Evolutionary conservation across 2,329 filamentous ascomycete genomes (phyloP).

Genomic region (Colletotrichum sp.): DNA sequence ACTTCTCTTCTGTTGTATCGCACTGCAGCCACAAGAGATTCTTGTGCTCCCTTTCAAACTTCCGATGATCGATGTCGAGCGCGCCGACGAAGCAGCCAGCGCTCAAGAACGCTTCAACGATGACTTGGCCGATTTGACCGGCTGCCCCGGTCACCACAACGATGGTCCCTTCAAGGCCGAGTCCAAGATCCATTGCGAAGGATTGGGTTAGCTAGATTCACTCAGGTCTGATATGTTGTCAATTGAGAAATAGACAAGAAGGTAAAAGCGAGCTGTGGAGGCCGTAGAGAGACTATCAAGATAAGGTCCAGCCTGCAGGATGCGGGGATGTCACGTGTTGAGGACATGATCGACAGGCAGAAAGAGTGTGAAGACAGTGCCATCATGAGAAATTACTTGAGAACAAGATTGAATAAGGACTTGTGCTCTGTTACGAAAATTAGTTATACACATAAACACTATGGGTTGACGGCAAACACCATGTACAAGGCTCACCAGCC

Average conservation of each 20-base stretch:
- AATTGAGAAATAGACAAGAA: no score
- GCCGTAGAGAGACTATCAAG: fast-evolving
- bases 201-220: fast-evolving
- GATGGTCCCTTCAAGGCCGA: fast-evolving
- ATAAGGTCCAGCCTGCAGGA: neutral
- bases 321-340: neutral
- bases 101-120: fast-evolving
- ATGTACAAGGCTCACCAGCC: no score
- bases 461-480: no score
- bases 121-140: neutral
- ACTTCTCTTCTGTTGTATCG: fast-evolving
- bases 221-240: no score
- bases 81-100: neutral
- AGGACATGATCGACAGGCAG: neutral
- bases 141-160: fast-evolving
- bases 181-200: neutral
- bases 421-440: no score
- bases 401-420: no score
- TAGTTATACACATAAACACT: no score
- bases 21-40: fast-evolving
- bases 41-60: fast-evolving
- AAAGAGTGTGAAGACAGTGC: no score
- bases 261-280: neutral
- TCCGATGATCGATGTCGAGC: fast-evolving
- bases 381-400: neutral